phyloP scores from a whole-genome alignment of 2,329 filamentous ascomycete genomes.

The Fusarium fracticaudum region DNA sequence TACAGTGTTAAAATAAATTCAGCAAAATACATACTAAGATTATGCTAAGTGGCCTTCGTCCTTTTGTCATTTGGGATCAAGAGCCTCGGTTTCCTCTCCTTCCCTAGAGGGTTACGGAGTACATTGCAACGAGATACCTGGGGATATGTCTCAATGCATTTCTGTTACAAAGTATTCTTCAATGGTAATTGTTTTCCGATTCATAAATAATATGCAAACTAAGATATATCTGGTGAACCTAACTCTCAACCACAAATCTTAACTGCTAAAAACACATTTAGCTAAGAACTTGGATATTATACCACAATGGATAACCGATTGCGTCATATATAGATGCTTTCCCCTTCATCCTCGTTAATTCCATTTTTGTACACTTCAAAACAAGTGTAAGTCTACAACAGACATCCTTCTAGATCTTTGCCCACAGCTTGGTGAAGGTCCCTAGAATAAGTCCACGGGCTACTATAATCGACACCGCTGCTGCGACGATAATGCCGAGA shows the following conservation, averaged over 20 bases:
- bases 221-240: neutral
- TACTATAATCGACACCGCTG: constrained; percentile 37
- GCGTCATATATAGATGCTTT: neutral
- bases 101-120: too few species aligned
- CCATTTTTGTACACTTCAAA: neutral
- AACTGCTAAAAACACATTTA: neutral
- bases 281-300: neutral
- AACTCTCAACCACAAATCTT: neutral
- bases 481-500: constrained; percentile 50
- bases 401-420: constrained; percentile 1
- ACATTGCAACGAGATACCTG: neutral
- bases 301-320: neutral
- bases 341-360: too few species aligned
- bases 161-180: neutral
- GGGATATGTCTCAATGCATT: neutral
- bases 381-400: neutral
- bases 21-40: too few species aligned
- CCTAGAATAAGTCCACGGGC: constrained; percentile 29
- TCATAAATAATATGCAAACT: neutral
- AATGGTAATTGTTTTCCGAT: neutral
- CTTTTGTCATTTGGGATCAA: neutral
- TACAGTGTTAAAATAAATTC: neutral
- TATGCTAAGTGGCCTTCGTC: neutral
- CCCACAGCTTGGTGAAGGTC: neutral
- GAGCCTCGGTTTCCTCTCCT: neutral